Conservation (phyloP, 164 flowering plant species). For the Brasenia schreberi region DNA sequence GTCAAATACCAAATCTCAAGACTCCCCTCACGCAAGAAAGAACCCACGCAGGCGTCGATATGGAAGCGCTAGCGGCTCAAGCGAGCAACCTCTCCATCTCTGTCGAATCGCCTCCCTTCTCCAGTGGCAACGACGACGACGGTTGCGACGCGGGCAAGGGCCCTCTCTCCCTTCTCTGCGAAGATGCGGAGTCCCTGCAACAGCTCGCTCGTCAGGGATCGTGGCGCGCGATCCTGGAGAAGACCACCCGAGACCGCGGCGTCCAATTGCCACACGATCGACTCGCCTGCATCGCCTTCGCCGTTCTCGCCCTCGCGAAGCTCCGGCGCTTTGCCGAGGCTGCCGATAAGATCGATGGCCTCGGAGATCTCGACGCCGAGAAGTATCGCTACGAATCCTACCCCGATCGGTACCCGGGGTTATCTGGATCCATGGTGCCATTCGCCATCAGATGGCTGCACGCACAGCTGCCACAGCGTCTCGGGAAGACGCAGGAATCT, state of each 20-base stretch:
- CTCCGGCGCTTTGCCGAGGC: conserved; percentile 71
- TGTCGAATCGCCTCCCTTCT: neutral
- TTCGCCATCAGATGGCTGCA: conserved; percentile 77
- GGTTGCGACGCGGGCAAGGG: neutral
- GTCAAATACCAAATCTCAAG: neutral
- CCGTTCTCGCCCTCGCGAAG: conserved; percentile 54
- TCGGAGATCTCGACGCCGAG: conserved; percentile 34
- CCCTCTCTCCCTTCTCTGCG: conserved; percentile 19
- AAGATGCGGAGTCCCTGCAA: conserved; percentile 53
- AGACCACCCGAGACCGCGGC: conserved; percentile 37
- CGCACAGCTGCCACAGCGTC: conserved; percentile 41
- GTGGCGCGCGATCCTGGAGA: conserved; percentile 72
- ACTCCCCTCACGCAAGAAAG: neutral
- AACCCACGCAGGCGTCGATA: neutral
- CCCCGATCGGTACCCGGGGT: conserved; percentile 44
- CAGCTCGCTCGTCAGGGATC: conserved; percentile 83
- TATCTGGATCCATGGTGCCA: conserved; percentile 72
- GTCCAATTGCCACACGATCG: conserved; percentile 59
- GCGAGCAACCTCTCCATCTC: neutral
- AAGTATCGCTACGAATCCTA: conserved; percentile 46
- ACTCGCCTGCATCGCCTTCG: conserved; percentile 52
- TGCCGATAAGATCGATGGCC: conserved; percentile 35
- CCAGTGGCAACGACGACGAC: neutral
- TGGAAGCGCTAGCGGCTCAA: neutral
- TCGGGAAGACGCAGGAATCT: conserved; percentile 39